Base-by-base conservation (phyloP, 1,139 yeast genomes). In the Kodamaea arcana region DNA sequence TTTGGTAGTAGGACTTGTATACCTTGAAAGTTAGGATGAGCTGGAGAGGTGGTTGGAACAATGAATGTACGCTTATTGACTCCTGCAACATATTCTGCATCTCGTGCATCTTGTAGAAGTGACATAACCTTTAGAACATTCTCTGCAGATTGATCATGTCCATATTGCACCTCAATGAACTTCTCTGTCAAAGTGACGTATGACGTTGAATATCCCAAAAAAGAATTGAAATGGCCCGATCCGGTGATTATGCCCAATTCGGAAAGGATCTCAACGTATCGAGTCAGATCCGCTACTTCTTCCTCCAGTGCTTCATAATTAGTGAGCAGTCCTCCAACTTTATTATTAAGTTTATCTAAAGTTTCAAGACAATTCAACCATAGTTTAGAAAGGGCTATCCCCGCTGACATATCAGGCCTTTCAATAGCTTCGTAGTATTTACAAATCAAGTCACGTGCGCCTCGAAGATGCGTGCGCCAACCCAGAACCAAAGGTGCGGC, bases 281-380 rank as follows among this genome's bases (percentile, higher is more conserved):
- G 6, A 7, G 22, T 18, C 9, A 7, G 6, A 7, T 18, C 22
- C 9, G 9, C 22, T 7, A 18, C 6, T 6, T 7, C 9, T 18
- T 18, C 22, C 9, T 18, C 22, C 22, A 9, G 9, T 18, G 22
- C 9, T 6, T 6, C 9, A 7, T 6, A 7, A 6, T 7, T 9
- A 9, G 9, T 18, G 9, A 7, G 9, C 6, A 7, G 9, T 7
- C 6, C 22, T 9, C 6, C 22, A 18, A 7, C 22, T 9, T 7
- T 18, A 15, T 25, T 36, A 21, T 8, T 25, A 29, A 13, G 27
- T 33, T 15, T 24, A 9, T 20, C 20, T 14, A 63, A 39, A 5
- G 62, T 46, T 39, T 68, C 74, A 29, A 68, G 59, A 10, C 72
- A 68, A 42, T 62, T 65, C 40, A 66, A 68, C 74, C 73, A 68